Conservation (phyloP, 169 alveolate species). For the Plasmodium relictum region DNA sequence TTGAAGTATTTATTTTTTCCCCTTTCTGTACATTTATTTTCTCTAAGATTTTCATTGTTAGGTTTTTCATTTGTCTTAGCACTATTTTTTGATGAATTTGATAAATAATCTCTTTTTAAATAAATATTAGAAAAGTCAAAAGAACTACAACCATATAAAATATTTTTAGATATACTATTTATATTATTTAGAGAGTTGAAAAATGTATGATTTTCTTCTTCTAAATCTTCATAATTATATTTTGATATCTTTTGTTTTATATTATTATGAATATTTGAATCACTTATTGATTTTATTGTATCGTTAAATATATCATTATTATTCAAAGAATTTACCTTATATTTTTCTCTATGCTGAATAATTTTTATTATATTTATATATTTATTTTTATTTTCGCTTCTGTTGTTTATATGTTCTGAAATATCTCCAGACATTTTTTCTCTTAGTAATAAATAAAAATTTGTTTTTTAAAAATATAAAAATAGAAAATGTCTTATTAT, state of each 20-base stretch:
- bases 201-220: neutral
- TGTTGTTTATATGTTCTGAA: too few relatives aligned
- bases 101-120: neutral
- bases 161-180: slow-evolving; percentile 14
- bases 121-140: neutral
- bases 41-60: neutral
- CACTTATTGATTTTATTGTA: neutral
- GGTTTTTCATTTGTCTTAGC: neutral
- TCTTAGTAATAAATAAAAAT: too few relatives aligned
- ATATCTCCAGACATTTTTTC: too few relatives aligned
- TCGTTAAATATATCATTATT: neutral
- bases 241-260: slow-evolving; percentile 1
- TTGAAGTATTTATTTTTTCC: neutral
- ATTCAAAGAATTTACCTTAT: too few relatives aligned
- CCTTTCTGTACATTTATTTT: neutral
- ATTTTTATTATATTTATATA: too few relatives aligned
- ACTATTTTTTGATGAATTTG: neutral
- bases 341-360: too few relatives aligned
- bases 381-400: too few relatives aligned
- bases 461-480: too few relatives aligned
- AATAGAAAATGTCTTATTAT: too few relatives aligned
- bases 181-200: neutral
- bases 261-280: neutral
- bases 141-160: neutral
- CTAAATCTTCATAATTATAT: slow-evolving; percentile 10